Percentiles rank a stretch among this genome's conserved stretches.
Evolutionary conservation across 306 rosid genomes (phyloP).

Genomic region (Prunus dulcis): DNA sequence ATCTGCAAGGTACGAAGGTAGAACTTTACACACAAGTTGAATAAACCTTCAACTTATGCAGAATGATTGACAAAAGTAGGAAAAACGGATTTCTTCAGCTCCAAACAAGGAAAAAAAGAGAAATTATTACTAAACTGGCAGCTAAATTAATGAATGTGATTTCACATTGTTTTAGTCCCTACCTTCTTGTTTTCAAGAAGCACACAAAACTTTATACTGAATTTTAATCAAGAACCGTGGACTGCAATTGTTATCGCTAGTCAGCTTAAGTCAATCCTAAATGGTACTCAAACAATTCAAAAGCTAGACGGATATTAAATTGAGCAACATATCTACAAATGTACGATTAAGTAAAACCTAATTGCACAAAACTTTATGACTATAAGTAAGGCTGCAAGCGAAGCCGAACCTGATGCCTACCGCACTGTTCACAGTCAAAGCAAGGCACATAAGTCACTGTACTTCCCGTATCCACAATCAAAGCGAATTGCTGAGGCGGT

Average conservation of each 20-base stretch:
- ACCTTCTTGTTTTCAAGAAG: neutral
- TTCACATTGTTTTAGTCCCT: neutral
- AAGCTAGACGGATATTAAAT: neutral
- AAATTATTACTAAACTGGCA: neutral
- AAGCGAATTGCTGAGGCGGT: constrained; percentile 48
- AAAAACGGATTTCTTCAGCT: neutral
- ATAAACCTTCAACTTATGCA: neutral
- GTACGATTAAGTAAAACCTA: neutral
- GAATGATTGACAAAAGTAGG: neutral
- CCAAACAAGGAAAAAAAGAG: neutral
- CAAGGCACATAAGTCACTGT: constrained; percentile 56
- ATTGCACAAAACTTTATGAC: neutral
- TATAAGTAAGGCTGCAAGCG: neutral
- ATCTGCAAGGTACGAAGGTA: neutral
- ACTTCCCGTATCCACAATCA: constrained; percentile 52
- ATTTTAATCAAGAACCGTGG: neutral
- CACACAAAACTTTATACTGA: neutral
- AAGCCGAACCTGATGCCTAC: constrained; percentile 46
- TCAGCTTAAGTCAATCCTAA: neutral
- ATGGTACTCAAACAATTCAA: neutral
- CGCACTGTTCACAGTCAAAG: constrained; percentile 39
- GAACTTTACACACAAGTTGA: neutral
- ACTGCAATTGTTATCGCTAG: neutral
- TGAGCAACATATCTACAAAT: neutral
- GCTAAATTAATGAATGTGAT: neutral